phyloP scores from a whole-genome alignment of 257 asterid species.

The Scutellaria galericulata region DNA sequence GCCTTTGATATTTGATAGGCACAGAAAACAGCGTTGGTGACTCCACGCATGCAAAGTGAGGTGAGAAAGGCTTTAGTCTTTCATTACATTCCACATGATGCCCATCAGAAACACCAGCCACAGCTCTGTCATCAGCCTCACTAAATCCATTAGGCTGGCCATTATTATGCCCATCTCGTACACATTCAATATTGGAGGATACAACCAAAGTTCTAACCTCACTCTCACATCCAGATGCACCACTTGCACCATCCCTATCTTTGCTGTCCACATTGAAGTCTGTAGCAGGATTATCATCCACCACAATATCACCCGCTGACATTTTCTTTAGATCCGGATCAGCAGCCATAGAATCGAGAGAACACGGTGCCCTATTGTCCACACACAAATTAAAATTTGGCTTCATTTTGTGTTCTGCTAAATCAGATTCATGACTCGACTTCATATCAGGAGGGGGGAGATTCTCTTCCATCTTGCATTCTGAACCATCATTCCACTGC shows the following conservation, averaged over 20 bases:
- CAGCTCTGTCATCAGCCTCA: slow-evolving; percentile 37
- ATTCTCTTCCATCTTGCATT: slow-evolving; percentile 49
- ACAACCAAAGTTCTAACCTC: slow-evolving; percentile 33
- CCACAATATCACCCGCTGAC: slow-evolving; percentile 29
- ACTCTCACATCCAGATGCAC: slow-evolving; percentile 36
- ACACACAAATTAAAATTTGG: slow-evolving; percentile 48
- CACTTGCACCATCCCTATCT: slow-evolving; percentile 37
- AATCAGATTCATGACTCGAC: slow-evolving; percentile 43
- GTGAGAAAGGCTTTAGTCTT: slow-evolving; percentile 35
- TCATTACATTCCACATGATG: slow-evolving; percentile 39
- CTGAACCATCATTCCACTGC: slow-evolving; percentile 56
- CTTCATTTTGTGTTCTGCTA: slow-evolving; percentile 36
- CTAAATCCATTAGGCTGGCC: slow-evolving; percentile 33
- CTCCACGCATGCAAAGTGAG: slow-evolving; percentile 42
- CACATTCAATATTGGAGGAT: slow-evolving; percentile 38
- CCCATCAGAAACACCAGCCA: slow-evolving; percentile 41
- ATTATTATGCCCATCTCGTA: slow-evolving; percentile 36
- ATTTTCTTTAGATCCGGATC: slow-evolving; percentile 38
- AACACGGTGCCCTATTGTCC: slow-evolving; percentile 39
- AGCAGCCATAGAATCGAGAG: slow-evolving; percentile 44
- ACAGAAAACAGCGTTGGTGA: slow-evolving; percentile 50
- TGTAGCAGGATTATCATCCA: slow-evolving; percentile 45
- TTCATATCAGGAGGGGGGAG: slow-evolving; percentile 40
- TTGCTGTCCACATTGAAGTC: slow-evolving; percentile 43
- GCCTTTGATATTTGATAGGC: slow-evolving; percentile 54